A percentile compares a stretch with the other conserved stretches of the same genome.
These are phyloP conservation scores for Hypericum perforatum DNA, from an alignment of 345 rosid genomes.

Conservation along the genomic window DNA sequence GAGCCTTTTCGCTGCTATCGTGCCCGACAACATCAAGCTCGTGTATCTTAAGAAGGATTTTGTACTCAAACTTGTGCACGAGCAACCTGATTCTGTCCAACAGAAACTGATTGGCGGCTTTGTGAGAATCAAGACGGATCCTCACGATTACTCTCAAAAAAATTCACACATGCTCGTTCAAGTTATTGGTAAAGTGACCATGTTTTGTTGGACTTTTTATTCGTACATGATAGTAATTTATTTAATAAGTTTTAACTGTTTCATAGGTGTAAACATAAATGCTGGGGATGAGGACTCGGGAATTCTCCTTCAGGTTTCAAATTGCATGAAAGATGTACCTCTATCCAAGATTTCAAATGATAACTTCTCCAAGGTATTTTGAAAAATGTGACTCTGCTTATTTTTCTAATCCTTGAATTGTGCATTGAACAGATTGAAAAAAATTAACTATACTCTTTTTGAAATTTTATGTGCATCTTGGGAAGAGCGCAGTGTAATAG, in stretches of 20 bases:
- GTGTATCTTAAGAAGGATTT: conserved; percentile 64
- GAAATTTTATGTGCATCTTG: too few species aligned
- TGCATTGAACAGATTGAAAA: too few species aligned
- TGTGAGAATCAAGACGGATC: conserved; percentile 67
- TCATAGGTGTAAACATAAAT: conserved; percentile 44
- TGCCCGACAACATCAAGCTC: conserved; percentile 56
- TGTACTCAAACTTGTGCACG: conserved; percentile 34
- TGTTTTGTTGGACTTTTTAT: not conserved
- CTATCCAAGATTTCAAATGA: conserved; percentile 65
- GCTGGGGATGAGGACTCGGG: conserved; percentile 21
- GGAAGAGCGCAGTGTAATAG: too few species aligned
- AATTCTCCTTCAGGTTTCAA: conserved; percentile 55
- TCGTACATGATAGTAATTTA: too few species aligned
- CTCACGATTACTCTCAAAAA: conserved; percentile 56
- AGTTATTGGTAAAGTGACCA: conserved; percentile 44
- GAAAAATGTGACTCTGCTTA: not conserved
- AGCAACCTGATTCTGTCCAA: conserved; percentile 41
- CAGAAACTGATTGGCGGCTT: conserved; percentile 53
- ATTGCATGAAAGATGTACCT: conserved; percentile 42
- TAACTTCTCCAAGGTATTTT: conserved; percentile 60
- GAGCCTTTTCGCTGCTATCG: conserved; percentile 50
- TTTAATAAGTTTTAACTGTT: conserved; percentile 16
- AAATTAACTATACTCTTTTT: too few species aligned
- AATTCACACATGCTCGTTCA: conserved; percentile 56
- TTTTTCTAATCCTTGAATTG: not conserved